phyloP scores from a whole-genome alignment of 345 rosid species.

The Hypericum androsaemum region DNA sequence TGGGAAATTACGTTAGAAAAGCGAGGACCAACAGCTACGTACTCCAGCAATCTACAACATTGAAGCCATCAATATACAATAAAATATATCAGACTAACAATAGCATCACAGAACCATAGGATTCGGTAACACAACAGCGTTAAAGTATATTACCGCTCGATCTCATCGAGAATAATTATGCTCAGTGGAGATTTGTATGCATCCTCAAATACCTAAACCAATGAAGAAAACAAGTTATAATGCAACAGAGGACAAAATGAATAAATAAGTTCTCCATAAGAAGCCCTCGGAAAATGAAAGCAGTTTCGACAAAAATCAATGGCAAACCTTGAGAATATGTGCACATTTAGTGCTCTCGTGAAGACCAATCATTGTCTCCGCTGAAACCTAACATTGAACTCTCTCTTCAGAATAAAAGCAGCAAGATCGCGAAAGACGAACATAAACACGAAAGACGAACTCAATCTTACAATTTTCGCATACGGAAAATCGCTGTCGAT shows the following conservation, averaged over 20 bases:
- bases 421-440: not conserved
- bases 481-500: conserved; percentile 92
- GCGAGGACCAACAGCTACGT: conserved; percentile 92
- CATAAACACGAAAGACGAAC: not conserved
- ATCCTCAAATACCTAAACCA: conserved; percentile 81
- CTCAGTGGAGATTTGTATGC: conserved; percentile 97
- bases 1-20: conserved; percentile 86
- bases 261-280: no score
- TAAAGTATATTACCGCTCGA: conserved; percentile 61
- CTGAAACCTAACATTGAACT: conserved; percentile 39
- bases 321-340: conserved; percentile 75
- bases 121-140: not conserved
- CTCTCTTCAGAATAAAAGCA: conserved; percentile 7
- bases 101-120: not conserved
- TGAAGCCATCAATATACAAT: not conserved
- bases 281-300: no score
- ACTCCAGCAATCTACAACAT: conserved; percentile 74
- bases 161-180: conserved; percentile 88
- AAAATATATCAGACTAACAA: not conserved
- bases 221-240: not conserved
- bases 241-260: no score
- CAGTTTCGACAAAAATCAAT: conserved; percentile 1
- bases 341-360: conserved; percentile 96
- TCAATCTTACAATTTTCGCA: conserved; percentile 87
- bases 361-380: conserved; percentile 93